Evolutionary conservation across 2,329 filamentous ascomycete species (phyloP), one percentile per base, ranked within the genome.

Genomic region (Leptosphaerulina australis): DNA sequence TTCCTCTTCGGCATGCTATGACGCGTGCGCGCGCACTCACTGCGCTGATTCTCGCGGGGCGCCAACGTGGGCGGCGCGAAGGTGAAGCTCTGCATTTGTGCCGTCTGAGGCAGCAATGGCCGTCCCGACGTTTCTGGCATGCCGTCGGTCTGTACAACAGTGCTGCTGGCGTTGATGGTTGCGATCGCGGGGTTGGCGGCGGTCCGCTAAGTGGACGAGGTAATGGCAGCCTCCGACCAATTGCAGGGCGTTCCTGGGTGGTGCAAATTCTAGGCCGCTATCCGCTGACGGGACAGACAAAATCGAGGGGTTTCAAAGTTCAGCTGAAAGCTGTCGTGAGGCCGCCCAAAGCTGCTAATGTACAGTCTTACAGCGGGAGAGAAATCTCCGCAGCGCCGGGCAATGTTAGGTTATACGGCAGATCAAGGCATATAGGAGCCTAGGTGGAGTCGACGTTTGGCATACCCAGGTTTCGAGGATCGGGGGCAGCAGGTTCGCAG

Each of bases 41-140:
- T 93, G 79, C 92, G 93, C 69, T 93, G 89, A 53, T 88, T 90
- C 74, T 91, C 88, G 63, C 88, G 82, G 55, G 83, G 83, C 66
- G 83, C 80, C 68, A 80, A 76, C 68, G 76, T 83, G 64, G 77
- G 82, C 61, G 88, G 86, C 72, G 86, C 84, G 76, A 92, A 92
- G 34, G 86, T 83, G 74, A 91, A 93, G 65, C 83, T 85, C 71
- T 87, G 86, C 84, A 91, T 86, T 68, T 85, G 83, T 35, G 82
- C 79, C 69, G 79, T 86, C 69, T 88, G 86, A 26, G 85, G 85
- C 69, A 88, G 74, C 59, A 88, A 78, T 69, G 81, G 82, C 67
- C 85, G 80, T 62, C 80, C 79, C 49, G 80, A 77, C 54, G 81
- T 79, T 71, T 88, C 85, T 74, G 84, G 82, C 85, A 88, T 88